Percentiles rank a stretch among this genome's conserved stretches.
Evolutionary conservation across 345 rosid genomes (phyloP).

Genomic region (Populus nigra): DNA sequence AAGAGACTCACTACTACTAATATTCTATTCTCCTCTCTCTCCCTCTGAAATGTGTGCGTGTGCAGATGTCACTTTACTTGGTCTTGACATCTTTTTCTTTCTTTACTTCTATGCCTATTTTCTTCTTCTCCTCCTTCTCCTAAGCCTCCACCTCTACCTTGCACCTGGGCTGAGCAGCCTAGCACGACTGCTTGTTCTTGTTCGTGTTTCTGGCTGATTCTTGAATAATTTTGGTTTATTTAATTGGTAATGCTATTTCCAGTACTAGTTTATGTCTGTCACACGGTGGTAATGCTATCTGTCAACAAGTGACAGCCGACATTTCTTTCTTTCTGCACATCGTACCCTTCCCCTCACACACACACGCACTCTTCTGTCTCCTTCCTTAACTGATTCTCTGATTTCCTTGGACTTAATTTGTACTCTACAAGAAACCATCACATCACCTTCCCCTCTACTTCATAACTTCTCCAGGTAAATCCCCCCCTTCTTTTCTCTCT

Average conservation of each 20-base stretch:
- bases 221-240: background rate
- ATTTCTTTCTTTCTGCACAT: slow-evolving; percentile 37
- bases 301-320: slow-evolving; percentile 25
- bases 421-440: background rate
- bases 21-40: background rate
- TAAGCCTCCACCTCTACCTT: background rate
- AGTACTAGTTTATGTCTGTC: background rate
- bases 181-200: background rate
- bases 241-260: background rate
- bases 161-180: background rate
- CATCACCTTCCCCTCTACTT: slow-evolving; percentile 3
- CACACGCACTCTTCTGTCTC: slow-evolving; percentile 7
- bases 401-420: background rate
- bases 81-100: slow-evolving; percentile 1
- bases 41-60: background rate
- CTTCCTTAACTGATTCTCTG: slow-evolving; percentile 11
- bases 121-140: background rate
- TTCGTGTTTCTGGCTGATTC: background rate
- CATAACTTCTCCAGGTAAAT: background rate
- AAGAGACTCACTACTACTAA: background rate
- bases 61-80: background rate
- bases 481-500: background rate
- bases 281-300: background rate
- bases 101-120: background rate
- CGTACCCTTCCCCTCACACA: slow-evolving; percentile 26